Base-by-base conservation (phyloP, 164 flowering plant genomes). In the Annona squamosa region DNA sequence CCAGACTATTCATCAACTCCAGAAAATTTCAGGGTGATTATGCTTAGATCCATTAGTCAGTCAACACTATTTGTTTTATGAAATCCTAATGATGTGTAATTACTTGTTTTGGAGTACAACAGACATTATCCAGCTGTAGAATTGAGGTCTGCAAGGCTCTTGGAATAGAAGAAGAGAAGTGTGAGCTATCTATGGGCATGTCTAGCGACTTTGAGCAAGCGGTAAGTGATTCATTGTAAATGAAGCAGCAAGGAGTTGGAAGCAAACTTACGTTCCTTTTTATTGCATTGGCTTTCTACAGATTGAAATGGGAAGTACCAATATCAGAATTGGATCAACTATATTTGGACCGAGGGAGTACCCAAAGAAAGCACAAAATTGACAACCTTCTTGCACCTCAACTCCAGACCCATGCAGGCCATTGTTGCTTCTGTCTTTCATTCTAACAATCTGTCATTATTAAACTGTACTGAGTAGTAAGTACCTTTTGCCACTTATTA, bases 131-230 rank as follows among this genome's bases (percentile, higher is more conserved):
- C 46, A 84, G 86, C 71, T 96, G 97, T 77, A 89, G 95, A 86
- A 77, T 63, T 44, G 90, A 91, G 80, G 95, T 90, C 5, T 91
- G 97, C 82, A 87, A 85, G 77, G 92, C 87, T 13, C 91, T 96
- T 75, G 95, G 87, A 69, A 85, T 90, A 41, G 56, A 84, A 67
- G 93, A 90, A 80, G 86, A 85, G 47, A 90, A 85, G 57, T 96
- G 97, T 71, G 97, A 93, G 80, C 79, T 91, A 44, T 96, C 99
- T 65, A 96, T 95, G 99, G 99, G 99, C 79, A 95, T 95, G 99
- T 91, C 99, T 37, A 88, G 87, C 77, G 99, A 95, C 79, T 95
- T 93, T 74, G 98, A 95, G 79, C 91, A 71, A 83, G 99, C 99
- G 18, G 97, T 95, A 83, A 85, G 89, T 2, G 65, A 7, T 43